Evolutionary conservation across 805 yeast genomes (phyloP), one percentile per base, ranked within the genome.

Genomic region (Metschnikowia gruessii): DNA sequence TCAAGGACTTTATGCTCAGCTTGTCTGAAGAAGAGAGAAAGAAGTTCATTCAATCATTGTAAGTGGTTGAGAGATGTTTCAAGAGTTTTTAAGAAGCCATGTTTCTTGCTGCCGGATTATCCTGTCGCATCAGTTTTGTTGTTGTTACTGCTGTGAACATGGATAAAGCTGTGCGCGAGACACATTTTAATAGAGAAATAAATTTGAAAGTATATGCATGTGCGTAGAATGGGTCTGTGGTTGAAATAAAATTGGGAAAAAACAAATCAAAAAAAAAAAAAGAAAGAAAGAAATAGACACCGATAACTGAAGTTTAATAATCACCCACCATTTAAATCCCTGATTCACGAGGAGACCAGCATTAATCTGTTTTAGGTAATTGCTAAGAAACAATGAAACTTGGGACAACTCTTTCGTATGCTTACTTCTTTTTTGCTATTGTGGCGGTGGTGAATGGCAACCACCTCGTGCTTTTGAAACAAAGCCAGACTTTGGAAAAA

Each of bases 401-500:
- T 4, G 16, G n/a, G 26, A 24, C 11, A 3, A 31, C 35, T 17
- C 10, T 46, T 30, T 41, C 39, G 4, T 37, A 29, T 21, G 40
- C 37, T 37, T 46, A 26, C 21, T 19, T 37, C 8, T 17, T 40
- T 17, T 34, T 46, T 3, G 48, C 50, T 32, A 19, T 43, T 18
- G 15, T 30, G 15, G 19, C 38, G 13, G 33, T 31, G 31, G 41
- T 42, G 11, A 35, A 38, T 18, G 44, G 52, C 15, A 40, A 35
- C 31, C 81, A 79, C 59, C 64, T 82, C 28, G 75, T 82, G 1
- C 75, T 80, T 15, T 69, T 82, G 49, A 80, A 77, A 52, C 63
- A 70, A 3, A 73, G 79, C 5, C 75, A 69, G 40, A 66, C 83
- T 1, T 55, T 79, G 32, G 80, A 79, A 15, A 61, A 68, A 22